phyloP scores from a whole-genome alignment of 495 filamentous ascomycete genomes.

The Neurospora intermedia region DNA sequence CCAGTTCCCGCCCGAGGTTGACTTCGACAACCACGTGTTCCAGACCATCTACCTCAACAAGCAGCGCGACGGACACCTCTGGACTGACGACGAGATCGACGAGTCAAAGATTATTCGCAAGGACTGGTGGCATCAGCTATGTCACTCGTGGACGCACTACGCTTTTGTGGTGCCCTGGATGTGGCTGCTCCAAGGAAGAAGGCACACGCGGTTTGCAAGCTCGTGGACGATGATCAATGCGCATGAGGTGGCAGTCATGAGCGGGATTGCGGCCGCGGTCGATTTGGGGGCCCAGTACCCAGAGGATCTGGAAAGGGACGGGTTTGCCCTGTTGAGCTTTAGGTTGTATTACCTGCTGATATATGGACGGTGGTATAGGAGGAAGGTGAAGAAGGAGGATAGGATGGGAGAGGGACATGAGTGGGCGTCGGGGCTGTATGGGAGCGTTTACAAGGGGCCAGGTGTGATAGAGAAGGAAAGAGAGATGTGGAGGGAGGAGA shows the following conservation, averaged over 20 bases:
- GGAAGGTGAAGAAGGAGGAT: constrained; percentile 13
- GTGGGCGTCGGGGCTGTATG: constrained; percentile 42
- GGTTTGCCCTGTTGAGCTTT: constrained; percentile 30
- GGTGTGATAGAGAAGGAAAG: constrained; percentile 36
- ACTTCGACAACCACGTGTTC: constrained; percentile 54
- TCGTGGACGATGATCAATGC: constrained; percentile 80
- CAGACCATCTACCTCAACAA: constrained; percentile 80
- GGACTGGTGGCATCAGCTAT: constrained; percentile 83
- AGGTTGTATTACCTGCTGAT: constrained; percentile 30
- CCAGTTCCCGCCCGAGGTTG: constrained; percentile 51
- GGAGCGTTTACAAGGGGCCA: constrained; percentile 43
- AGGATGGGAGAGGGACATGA: constrained; percentile 15
- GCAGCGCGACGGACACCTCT: constrained; percentile 45
- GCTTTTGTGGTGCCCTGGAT: constrained; percentile 64
- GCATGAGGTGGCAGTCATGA: constrained; percentile 70
- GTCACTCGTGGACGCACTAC: constrained; percentile 75
- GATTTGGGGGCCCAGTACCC: constrained; percentile 69
- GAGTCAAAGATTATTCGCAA: constrained; percentile 54
- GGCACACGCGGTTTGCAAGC: constrained; percentile 57
- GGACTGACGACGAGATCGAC: constrained; percentile 65
- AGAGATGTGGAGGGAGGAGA: constrained; percentile 38
- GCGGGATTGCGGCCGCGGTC: constrained; percentile 68
- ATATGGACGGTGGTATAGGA: constrained; percentile 31
- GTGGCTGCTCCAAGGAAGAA: constrained; percentile 69
- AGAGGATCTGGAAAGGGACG: constrained; percentile 30